Conservation (phyloP, 2,329 filamentous ascomycete genomes). For the Thelonectria discophora region DNA sequence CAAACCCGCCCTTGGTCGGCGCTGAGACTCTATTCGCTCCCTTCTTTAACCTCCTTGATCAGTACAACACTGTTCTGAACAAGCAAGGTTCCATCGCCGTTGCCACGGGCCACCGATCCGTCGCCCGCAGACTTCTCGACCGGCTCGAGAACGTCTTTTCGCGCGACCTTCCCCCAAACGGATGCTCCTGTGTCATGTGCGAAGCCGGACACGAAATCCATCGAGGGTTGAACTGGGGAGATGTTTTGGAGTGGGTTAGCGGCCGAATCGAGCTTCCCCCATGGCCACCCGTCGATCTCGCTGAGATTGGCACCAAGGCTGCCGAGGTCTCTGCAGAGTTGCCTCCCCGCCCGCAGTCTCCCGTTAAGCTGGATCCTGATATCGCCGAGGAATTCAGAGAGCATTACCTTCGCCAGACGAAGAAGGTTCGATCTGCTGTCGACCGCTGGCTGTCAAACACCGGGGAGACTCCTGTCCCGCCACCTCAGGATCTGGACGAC, state of each 20-base stretch:
- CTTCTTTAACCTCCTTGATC: constrained; percentile 82
- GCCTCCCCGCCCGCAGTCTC: constrained; percentile 65
- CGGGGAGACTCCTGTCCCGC: constrained; percentile 74
- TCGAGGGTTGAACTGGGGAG: constrained; percentile 89
- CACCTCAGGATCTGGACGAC: constrained; percentile 90
- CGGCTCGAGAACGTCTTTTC: constrained; percentile 94
- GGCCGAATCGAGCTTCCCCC: constrained; percentile 84
- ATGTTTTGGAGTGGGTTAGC: constrained; percentile 91
- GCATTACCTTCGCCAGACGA: constrained; percentile 90
- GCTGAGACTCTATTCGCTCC: constrained; percentile 82
- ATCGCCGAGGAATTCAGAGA: constrained; percentile 93
- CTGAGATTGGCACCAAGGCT: constrained; percentile 67
- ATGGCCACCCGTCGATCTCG: constrained; percentile 89
- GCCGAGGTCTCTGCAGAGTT: constrained; percentile 69
- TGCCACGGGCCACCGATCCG: constrained; percentile 92
- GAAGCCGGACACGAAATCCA: constrained; percentile 68
- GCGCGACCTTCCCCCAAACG: constrained; percentile 85
- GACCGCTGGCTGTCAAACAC: constrained; percentile 90
- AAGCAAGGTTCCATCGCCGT: constrained; percentile 92
- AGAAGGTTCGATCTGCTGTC: constrained; percentile 90
- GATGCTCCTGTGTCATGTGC: constrained; percentile 89
- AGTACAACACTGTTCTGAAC: constrained; percentile 82
- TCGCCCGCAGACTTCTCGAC: constrained; percentile 89
- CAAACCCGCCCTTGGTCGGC: constrained; percentile 71
- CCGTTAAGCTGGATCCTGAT: constrained; percentile 85